A percentile compares a stretch with the other conserved stretches of the same genome.
phyloP scores from a whole-genome alignment of 2,329 filamentous ascomycete genomes.

The Dothistroma pini region DNA sequence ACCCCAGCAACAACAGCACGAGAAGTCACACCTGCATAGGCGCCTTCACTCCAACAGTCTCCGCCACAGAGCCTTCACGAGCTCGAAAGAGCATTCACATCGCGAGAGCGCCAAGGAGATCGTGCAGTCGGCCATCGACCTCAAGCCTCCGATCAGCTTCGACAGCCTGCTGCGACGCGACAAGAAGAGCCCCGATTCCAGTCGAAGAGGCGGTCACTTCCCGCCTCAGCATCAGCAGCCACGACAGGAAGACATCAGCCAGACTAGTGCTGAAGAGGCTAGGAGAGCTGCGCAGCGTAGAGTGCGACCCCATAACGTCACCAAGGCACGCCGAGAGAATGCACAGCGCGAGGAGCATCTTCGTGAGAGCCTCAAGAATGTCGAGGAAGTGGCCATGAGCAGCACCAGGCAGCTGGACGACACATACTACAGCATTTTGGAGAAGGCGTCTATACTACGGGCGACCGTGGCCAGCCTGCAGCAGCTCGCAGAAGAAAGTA shows the following conservation, averaged over 20 bases:
- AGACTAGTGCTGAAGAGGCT: constrained; percentile 15
- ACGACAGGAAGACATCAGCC: constrained; percentile 8
- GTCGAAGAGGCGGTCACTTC: constrained; percentile 21
- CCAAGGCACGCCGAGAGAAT: constrained; percentile 37
- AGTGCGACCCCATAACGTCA: constrained; percentile 40
- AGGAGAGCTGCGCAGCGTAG: constrained; percentile 16
- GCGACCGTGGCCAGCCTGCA: constrained; percentile 62
- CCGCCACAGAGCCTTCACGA: constrained; percentile 21
- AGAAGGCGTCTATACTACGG: constrained; percentile 63
- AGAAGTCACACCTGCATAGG: constrained; percentile 19
- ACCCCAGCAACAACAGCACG: constrained; percentile 14
- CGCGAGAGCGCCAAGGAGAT: constrained; percentile 38
- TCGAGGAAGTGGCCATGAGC: constrained; percentile 57
- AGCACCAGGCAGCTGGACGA: constrained; percentile 65
- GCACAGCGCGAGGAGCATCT: constrained; percentile 41
- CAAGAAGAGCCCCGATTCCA: constrained; percentile 27
- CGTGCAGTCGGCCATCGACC: constrained; percentile 44
- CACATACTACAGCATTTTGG: constrained; percentile 69
- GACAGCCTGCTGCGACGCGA: constrained; percentile 40
- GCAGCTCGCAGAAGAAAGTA: constrained; percentile 62
- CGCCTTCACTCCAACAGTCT: constrained; percentile 23
- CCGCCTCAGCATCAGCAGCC: constrained; percentile 11
- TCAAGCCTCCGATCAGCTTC: constrained; percentile 44
- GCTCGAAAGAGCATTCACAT: constrained; percentile 22
- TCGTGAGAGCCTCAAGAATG: constrained; percentile 38